phyloP scores from a whole-genome alignment of 192 early-diverging fungal genomes.

The Coemansia sp. region DNA sequence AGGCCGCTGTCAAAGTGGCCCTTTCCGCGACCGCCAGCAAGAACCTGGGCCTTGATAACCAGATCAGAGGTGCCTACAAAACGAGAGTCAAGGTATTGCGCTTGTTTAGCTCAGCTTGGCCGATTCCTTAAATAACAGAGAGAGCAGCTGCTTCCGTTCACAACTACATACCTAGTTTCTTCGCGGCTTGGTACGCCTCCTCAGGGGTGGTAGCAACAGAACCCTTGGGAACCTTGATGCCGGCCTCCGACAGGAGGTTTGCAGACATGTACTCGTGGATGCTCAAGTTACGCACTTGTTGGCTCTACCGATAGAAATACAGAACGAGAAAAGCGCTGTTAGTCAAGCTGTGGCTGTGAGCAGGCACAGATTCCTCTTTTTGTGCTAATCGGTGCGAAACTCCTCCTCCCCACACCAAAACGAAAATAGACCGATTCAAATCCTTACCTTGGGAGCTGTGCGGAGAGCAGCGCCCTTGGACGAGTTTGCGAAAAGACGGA shows the following conservation, averaged over 20 bases:
- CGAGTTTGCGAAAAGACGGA: slow-evolving; percentile 51
- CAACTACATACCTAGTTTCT: slow-evolving; percentile 65
- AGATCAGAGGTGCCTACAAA: slow-evolving; percentile 63
- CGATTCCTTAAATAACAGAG: neutral
- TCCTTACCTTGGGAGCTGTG: slow-evolving; percentile 44
- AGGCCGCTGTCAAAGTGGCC: slow-evolving; percentile 93
- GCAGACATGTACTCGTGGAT: slow-evolving; percentile 98
- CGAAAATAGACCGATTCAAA: neutral
- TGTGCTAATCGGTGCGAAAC: neutral
- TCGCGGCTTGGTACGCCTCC: slow-evolving; percentile 86
- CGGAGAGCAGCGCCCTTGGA: slow-evolving; percentile 47
- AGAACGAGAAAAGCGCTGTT: slow-evolving; percentile 9
- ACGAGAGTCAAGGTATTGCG: neutral
- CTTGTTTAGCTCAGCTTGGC: neutral
- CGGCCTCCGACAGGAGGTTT: slow-evolving; percentile 87
- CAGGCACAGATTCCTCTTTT: neutral
- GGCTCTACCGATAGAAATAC: slow-evolving; percentile 19
- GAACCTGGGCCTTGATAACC: slow-evolving; percentile 86
- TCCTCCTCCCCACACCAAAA: neutral
- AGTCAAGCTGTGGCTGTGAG: neutral
- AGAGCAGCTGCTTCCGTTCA: neutral
- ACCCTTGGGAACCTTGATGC: slow-evolving; percentile 88
- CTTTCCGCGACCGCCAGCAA: slow-evolving; percentile 99
- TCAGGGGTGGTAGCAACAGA: slow-evolving; percentile 81
- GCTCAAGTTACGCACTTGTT: slow-evolving; percentile 84